phyloP scores from a whole-genome alignment of 805 yeast species.

The Komagataella ulmi region DNA sequence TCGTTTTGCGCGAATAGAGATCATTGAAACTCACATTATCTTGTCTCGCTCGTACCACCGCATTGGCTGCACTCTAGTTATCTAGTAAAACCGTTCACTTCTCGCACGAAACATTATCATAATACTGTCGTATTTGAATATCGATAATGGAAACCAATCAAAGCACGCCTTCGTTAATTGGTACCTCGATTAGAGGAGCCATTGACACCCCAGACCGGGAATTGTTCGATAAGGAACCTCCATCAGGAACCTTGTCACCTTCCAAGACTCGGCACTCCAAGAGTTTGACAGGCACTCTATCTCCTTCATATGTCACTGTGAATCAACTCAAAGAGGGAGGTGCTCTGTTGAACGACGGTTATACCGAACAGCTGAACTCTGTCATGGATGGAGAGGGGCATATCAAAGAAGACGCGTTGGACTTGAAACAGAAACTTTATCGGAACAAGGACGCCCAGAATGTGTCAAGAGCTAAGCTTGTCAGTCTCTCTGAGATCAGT shows the following conservation, averaged over 20 bases:
- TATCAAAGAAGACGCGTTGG: slow-evolving; percentile 32
- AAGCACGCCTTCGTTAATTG: slow-evolving; percentile 35
- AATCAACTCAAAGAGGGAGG: slow-evolving; percentile 30
- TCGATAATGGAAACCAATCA: slow-evolving; percentile 2
- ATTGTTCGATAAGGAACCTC: not conserved
- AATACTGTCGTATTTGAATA: not conserved
- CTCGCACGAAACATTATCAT: not conserved
- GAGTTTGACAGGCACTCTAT: not conserved
- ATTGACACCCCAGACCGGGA: slow-evolving; percentile 1
- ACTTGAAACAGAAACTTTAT: slow-evolving; percentile 8
- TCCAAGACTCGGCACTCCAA: slow-evolving; percentile 5
- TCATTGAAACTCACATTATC: not conserved
- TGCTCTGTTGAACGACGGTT: slow-evolving; percentile 45
- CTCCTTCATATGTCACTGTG: slow-evolving; percentile 21
- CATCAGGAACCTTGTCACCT: not conserved
- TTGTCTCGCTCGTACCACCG: slow-evolving; percentile 13
- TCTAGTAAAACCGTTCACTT: not conserved
- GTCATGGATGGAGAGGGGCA: slow-evolving; percentile 41
- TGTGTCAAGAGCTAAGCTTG: not conserved
- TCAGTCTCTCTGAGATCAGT: not conserved
- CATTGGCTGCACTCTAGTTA: not conserved
- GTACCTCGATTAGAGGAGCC: slow-evolving; percentile 30
- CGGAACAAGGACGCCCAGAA: not conserved
- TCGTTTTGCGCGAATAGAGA: not conserved
- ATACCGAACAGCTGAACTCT: slow-evolving; percentile 37